phyloP scores from a whole-genome alignment of 2,329 filamentous ascomycete genomes.

The Aureobasidium lini region DNA sequence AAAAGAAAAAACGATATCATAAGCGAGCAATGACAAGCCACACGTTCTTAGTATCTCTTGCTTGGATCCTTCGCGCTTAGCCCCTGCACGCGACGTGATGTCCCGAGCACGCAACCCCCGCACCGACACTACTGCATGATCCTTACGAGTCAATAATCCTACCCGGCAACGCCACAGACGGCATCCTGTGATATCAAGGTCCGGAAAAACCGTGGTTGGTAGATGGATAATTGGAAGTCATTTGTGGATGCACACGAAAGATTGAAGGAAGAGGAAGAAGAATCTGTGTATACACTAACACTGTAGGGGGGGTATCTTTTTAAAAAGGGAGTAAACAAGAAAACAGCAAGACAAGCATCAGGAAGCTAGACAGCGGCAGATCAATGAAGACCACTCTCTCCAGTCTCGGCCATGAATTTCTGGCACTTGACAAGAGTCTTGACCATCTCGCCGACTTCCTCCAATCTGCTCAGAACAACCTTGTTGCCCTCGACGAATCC shows the following conservation, averaged over 20 bases:
- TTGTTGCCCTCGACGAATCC: conserved; percentile 57
- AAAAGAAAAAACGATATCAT: too few relatives aligned
- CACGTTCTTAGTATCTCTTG: too few relatives aligned
- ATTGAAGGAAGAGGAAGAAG: background rate
- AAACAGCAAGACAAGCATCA: background rate
- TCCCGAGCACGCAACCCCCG: too few relatives aligned
- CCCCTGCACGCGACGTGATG: too few relatives aligned
- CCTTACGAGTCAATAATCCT: too few relatives aligned
- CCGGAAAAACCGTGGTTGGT: too few relatives aligned
- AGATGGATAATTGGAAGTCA: background rate
- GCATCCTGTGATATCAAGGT: too few relatives aligned
- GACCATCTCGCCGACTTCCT: conserved; percentile 55
- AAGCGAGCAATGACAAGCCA: too few relatives aligned
- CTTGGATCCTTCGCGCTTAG: too few relatives aligned
- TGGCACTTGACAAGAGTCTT: conserved; percentile 52
- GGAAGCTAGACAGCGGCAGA: background rate
- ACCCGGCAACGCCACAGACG: too few relatives aligned
- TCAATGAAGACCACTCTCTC: conserved; percentile 18
- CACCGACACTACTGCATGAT: too few relatives aligned
- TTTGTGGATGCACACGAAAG: background rate
- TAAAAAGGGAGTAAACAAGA: background rate
- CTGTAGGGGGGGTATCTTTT: background rate
- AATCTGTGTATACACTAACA: background rate
- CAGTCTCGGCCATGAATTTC: conserved; percentile 31
- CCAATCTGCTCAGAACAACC: conserved; percentile 46